phyloP scores from a whole-genome alignment of 2,329 filamentous ascomycete genomes.

The Sarocladium oryzae region DNA sequence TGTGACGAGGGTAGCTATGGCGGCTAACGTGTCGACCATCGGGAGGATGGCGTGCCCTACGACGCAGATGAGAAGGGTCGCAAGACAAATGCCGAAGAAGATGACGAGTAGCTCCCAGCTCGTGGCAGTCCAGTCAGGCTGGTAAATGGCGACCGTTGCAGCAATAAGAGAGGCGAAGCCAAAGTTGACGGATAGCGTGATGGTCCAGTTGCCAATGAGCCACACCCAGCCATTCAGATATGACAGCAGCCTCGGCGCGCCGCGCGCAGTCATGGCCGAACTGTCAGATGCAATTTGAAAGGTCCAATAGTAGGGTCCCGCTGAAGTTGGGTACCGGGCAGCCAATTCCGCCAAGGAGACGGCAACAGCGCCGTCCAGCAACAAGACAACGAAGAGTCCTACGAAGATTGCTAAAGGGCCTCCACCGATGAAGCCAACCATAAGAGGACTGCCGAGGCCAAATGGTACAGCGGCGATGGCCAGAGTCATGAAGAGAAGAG shows the following conservation, averaged over 20 bases:
- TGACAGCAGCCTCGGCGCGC: constrained; percentile 23
- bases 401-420: constrained; percentile 4
- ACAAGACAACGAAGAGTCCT: constrained; percentile 12
- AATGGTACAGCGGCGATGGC: not conserved
- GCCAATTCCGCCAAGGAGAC: constrained; percentile 12
- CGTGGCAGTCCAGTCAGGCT: constrained; percentile 11
- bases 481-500: not conserved
- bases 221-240: constrained; percentile 69
- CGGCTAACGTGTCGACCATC: not conserved
- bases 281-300: constrained; percentile 21
- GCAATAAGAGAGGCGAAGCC: constrained; percentile 48
- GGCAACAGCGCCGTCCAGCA: constrained; percentile 10
- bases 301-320: constrained; percentile 14
- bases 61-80: constrained; percentile 20
- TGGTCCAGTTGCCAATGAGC: constrained; percentile 67
- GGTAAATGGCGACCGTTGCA: constrained; percentile 10
- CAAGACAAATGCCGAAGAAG: constrained; percentile 53
- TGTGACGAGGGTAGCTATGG: not conserved
- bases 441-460: not conserved
- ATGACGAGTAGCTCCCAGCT: constrained; percentile 54
- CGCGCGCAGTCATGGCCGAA: constrained; percentile 9
- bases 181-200: constrained; percentile 60
- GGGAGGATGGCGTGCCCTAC: not conserved
- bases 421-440: not conserved
- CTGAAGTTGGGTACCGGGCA: constrained; percentile 12